phyloP scores from a whole-genome alignment of 2,329 filamentous ascomycete genomes.

The Xylariales sp. region DNA sequence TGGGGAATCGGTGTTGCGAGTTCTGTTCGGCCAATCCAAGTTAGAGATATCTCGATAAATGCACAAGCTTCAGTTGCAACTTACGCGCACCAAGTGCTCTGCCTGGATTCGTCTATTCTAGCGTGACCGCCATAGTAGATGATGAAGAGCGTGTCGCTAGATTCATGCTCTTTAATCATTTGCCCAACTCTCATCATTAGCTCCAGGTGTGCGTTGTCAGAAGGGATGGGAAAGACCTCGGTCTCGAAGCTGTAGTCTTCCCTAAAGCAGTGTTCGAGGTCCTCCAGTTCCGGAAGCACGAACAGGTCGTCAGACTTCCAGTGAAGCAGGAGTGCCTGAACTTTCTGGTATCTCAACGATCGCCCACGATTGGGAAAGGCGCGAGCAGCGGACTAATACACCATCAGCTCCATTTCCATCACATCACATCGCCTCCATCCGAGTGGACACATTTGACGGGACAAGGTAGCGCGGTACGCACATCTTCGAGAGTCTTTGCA shows the following conservation, averaged over 20 bases:
- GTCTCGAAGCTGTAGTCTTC: slow-evolving; percentile 54
- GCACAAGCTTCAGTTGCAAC: slow-evolving; percentile 18
- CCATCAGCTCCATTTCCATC: slow-evolving; percentile 2
- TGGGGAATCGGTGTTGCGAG: slow-evolving; percentile 45
- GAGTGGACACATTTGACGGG: no score
- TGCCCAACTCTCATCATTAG: slow-evolving; percentile 53
- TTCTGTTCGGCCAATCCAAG: slow-evolving; percentile 27
- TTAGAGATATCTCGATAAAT: neutral
- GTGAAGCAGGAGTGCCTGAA: slow-evolving; percentile 50
- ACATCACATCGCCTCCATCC: no score
- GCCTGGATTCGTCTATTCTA: slow-evolving; percentile 53
- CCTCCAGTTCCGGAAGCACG: slow-evolving; percentile 53
- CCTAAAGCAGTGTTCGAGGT: slow-evolving; percentile 49
- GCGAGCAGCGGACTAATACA: slow-evolving; percentile 43
- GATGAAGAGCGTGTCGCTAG: slow-evolving; percentile 50
- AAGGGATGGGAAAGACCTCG: slow-evolving; percentile 54
- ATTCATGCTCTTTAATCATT: slow-evolving; percentile 53
- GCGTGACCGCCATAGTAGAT: slow-evolving; percentile 59
- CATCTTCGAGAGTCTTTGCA: slow-evolving; percentile 50
- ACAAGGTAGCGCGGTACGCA: slow-evolving; percentile 25
- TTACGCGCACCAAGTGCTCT: slow-evolving; percentile 58
- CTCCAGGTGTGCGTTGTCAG: slow-evolving; percentile 53
- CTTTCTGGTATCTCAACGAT: slow-evolving; percentile 51
- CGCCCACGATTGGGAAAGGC: slow-evolving; percentile 53
- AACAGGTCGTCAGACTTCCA: slow-evolving; percentile 57